Percentiles rank a stretch among this genome's conserved stretches.
phyloP scores from a whole-genome alignment of 495 filamentous ascomycete species.

The Pseudomonodictys pantanalensis region DNA sequence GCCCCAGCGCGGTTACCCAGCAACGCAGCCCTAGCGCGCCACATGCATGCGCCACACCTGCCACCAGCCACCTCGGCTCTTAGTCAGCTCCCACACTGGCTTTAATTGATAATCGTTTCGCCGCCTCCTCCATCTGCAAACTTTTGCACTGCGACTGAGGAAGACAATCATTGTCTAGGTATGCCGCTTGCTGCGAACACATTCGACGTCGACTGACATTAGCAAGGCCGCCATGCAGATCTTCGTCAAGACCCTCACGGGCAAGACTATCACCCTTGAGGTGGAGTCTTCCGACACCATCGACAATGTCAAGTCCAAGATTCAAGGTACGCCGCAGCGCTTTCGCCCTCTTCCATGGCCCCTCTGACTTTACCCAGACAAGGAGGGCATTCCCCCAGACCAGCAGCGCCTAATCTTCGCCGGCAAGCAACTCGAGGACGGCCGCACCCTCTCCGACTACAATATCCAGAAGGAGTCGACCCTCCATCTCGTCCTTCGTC shows the following conservation, averaged over 20 bases:
- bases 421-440: conserved; percentile 99
- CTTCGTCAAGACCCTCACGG: conserved; percentile 99
- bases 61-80: conserved; percentile 10
- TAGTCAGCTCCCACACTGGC: conserved; percentile 18
- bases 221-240: conserved; percentile 77
- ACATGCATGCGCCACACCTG: neutral
- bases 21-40: conserved; percentile 14
- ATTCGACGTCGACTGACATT: conserved; percentile 7
- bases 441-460: conserved; percentile 98
- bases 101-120: conserved; percentile 8
- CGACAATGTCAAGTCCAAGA: conserved; percentile 99
- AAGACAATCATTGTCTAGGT: conserved; percentile 42
- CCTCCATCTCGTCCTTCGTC: conserved; percentile 95
- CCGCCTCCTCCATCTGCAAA: conserved; percentile 3
- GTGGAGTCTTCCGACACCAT: conserved; percentile 99
- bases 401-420: conserved; percentile 99
- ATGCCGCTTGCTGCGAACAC: neutral
- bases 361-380: conserved; percentile 57
- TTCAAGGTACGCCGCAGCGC: conserved; percentile 56
- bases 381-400: conserved; percentile 99
- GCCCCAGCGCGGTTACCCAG: conserved; percentile 12
- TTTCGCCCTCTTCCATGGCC: neutral
- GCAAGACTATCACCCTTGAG: conserved; percentile 99
- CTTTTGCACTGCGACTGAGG: conserved; percentile 37
- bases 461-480: conserved; percentile 99